Base-by-base conservation (phyloP, 2,329 filamentous ascomycete species). In the Cercospora sp. region DNA sequence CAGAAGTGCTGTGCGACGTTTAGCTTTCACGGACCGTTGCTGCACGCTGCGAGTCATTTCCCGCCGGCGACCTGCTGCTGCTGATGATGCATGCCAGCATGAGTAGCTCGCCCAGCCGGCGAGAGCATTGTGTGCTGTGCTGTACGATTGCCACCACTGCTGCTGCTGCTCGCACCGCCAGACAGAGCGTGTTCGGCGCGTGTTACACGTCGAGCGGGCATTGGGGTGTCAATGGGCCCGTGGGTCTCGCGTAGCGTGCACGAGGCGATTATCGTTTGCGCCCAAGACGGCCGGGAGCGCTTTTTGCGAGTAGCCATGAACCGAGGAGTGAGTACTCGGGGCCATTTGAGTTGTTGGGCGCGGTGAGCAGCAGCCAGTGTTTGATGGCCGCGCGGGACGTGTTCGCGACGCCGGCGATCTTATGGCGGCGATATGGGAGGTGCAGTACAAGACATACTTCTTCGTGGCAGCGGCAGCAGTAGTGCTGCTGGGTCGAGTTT, bases 21-120 rank as follows among this genome's bases (percentile, higher is more conserved):
- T 42, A 64, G 51, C 20, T 26, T 58, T 58, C 62, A 23, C 48
- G 51, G 62, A 48, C 51, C 48, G 62, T 18, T 58, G 48, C 62
- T 55, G 51, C 48, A 42, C 33, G 62, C 62, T 64, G 62, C 62
- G 62, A 64, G 62, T 64, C 62, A 64, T 64, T 58, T 36, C 53
- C 26, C 26, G 53, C 53, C 26, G 30, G 20, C 53, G 30, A 20
- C 18, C 18, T 23, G 53, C 23, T 57, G 53, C 16, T 30, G 51
- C 12, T 42, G 18, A 64, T 42, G 51, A 64, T 58, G 51, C 62
- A 40, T 40, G 13, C 26, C 60, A 18, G n/a, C 48, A 23, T 20
- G 18, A 23, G 48, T n/a, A 26, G 48, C 48, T 40, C 36, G 5
- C 36, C 36, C 36, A 40, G 5, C 28, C 28, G 28, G 28, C 28